Percentiles rank a stretch among this genome's conserved stretches.
These are phyloP conservation scores for Pseudopyrenochaeta lycopersici DNA, from an alignment of 2,329 filamentous ascomycete species.

Conservation along the genomic window DNA sequence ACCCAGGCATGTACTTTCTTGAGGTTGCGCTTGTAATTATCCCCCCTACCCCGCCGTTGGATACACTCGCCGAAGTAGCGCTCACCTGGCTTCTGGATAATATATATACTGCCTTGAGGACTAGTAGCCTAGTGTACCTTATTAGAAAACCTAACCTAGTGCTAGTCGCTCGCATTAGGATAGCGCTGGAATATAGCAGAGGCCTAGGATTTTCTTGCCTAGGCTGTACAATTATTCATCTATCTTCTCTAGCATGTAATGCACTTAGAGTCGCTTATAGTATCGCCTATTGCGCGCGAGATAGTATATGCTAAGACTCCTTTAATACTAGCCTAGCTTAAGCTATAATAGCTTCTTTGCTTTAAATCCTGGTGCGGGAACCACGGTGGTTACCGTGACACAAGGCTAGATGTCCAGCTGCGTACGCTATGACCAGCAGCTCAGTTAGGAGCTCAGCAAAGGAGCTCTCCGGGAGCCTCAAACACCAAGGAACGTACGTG, in stretches of 20 bases:
- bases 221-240: neutral
- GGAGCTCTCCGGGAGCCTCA: too few relatives aligned
- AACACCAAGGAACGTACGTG: too few relatives aligned
- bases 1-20: too few relatives aligned
- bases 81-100: slow-evolving; percentile 2
- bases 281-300: neutral
- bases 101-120: neutral
- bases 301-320: neutral
- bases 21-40: too few relatives aligned
- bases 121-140: slow-evolving; percentile 3
- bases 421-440: too few relatives aligned
- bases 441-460: too few relatives aligned
- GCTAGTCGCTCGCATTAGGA: slow-evolving; percentile 1
- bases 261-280: slow-evolving; percentile 6
- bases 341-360: too few relatives aligned
- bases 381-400: too few relatives aligned
- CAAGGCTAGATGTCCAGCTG: too few relatives aligned
- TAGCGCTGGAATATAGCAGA: neutral
- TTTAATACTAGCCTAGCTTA: neutral
- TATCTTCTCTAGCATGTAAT: slow-evolving; percentile 6
- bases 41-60: too few relatives aligned
- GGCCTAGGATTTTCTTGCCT: neutral
- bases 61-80: too few relatives aligned
- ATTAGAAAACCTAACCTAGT: slow-evolving; percentile 1
- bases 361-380: too few relatives aligned